Evolutionary conservation across 2,329 filamentous ascomycete species (phyloP), one percentile per base, ranked within the genome.

Genomic region (Ceratocystis lukuohia): DNA sequence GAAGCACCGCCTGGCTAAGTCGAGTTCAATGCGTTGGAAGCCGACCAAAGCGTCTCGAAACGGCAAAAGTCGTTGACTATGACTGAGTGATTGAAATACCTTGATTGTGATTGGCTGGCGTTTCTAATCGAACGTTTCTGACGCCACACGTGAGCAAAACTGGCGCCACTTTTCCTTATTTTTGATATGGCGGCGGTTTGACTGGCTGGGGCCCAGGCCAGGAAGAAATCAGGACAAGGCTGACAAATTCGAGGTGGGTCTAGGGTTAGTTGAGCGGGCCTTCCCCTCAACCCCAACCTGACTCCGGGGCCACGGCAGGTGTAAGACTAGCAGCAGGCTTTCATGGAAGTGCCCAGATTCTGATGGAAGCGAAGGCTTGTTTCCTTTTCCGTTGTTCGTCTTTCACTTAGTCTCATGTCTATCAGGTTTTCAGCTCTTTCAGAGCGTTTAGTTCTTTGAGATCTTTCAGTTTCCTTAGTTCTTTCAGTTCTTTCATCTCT

Each of bases 61-160:
- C 44, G 61, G 66, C 37, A 68, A 66, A 41, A 15, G 22, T 22
- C 12, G 28, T 61, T 67, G 59, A 25, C 48, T 44, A 63, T 68
- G 66, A 48, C 56, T 68, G 64, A 63, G 59, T 65, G 56, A 65
- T 67, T 64, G 59, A 68, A 68, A 68, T 68, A 68, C 66, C 37
- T 64, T 33, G n/a, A 10, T 25, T 68, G 17, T 68, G 66, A 68
- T 68, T 68, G 66, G 66, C 25, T 41, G 50, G 28, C 64, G 64
- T 25, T 65, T 41, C 22, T 46, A 15, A 50, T 65, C 62, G 28
- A 62, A 50, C 63, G 46, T 56, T 65, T 30, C 37, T 33, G 53
- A 44, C 25, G 41, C 6, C 41, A 64, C 37, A 63, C n/a, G 20
- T 30, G 62, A 53, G n/a, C 25, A 7, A 25, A 25, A 63, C 44